Evolutionary conservation across 805 yeast species (phyloP).

Genomic region (Metschnikowia noctiluminum): DNA sequence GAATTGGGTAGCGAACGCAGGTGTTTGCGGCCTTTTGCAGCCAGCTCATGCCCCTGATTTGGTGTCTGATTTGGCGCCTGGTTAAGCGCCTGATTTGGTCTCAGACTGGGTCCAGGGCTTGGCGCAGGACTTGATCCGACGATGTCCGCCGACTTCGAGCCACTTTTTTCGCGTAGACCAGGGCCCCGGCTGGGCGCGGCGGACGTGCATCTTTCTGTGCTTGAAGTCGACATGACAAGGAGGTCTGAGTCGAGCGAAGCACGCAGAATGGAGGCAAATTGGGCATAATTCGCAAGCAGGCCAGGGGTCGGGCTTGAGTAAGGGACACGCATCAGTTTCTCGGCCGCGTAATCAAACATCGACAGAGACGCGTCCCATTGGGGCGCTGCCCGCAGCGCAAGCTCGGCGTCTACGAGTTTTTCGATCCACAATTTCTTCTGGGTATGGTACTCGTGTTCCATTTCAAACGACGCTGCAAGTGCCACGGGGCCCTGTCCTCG

Average conservation of each 20-base stretch:
- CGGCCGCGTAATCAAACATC: background rate
- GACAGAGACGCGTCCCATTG: slow-evolving; percentile 8
- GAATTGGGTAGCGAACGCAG: slow-evolving; percentile 15
- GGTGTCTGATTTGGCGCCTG: too few relatives aligned
- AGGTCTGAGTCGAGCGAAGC: slow-evolving; percentile 6
- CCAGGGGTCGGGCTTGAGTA: background rate
- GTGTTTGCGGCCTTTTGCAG: slow-evolving; percentile 10
- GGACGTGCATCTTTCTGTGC: background rate
- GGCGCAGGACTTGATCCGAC: background rate
- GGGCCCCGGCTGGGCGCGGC: background rate
- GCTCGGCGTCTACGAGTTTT: slow-evolving; percentile 8
- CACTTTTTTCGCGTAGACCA: background rate
- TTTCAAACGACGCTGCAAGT: slow-evolving; percentile 28
- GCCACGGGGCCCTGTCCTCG: slow-evolving; percentile 52
- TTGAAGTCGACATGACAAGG: background rate
- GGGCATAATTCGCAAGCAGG: background rate
- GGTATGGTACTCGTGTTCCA: slow-evolving; percentile 24
- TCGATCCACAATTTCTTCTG: slow-evolving; percentile 10
- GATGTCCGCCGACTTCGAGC: background rate
- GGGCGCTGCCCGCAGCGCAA: slow-evolving; percentile 1
- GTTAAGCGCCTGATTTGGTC: too few relatives aligned
- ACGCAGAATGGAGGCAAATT: slow-evolving; percentile 2
- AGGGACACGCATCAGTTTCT: background rate
- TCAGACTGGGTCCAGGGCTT: too few relatives aligned
- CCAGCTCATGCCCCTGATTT: background rate